Evolutionary conservation across 345 rosid genomes (phyloP).

Genomic region (Stellera chamaejasme): DNA sequence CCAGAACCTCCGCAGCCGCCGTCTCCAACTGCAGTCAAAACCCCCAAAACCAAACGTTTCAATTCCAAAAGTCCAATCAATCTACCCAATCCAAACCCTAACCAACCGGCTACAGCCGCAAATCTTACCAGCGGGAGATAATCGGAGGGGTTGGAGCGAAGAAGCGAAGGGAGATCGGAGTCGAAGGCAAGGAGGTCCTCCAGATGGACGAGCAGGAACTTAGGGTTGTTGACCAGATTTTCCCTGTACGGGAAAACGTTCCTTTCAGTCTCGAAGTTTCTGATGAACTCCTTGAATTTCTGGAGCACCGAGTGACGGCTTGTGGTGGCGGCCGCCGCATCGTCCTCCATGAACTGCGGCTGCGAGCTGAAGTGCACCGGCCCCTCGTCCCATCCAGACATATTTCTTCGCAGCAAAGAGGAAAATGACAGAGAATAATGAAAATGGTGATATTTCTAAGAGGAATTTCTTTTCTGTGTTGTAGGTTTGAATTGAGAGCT

Average conservation of each 20-base stretch:
- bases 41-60: not conserved
- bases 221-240: constrained; percentile 72
- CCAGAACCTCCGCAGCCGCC: constrained; percentile 85
- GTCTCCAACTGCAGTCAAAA: constrained; percentile 55
- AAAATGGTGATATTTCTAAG: no score
- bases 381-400: constrained; percentile 97
- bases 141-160: constrained; percentile 78
- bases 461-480: no score
- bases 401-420: constrained; percentile 13
- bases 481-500: not conserved
- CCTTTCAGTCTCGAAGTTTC: constrained; percentile 66
- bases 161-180: constrained; percentile 65
- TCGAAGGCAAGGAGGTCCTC: constrained; percentile 83
- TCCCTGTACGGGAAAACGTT: constrained; percentile 79
- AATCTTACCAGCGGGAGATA: constrained; percentile 60
- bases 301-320: constrained; percentile 68
- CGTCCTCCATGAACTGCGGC: constrained; percentile 55
- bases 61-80: not conserved
- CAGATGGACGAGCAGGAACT: constrained; percentile 52
- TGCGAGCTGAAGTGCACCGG: constrained; percentile 89
- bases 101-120: not conserved
- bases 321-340: constrained; percentile 5
- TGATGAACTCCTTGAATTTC: constrained; percentile 83
- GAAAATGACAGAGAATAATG: not conserved
- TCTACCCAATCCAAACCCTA: not conserved